Evolutionary conservation across 495 filamentous ascomycete genomes (phyloP).

Genomic region (Aspergillus incahuasiensis): DNA sequence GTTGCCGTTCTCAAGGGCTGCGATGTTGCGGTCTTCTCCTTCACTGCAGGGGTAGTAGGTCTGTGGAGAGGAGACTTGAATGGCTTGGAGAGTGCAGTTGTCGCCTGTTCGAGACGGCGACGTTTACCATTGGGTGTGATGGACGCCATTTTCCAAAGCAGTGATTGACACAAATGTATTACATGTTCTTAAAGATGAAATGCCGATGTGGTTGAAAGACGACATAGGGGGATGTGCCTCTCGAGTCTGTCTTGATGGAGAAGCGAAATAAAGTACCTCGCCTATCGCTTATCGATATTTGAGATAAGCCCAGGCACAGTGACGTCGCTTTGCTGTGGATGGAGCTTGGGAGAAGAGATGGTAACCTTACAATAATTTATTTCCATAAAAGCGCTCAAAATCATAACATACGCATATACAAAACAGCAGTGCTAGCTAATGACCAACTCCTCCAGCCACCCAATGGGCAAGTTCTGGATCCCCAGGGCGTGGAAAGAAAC

Average conservation of each 20-base stretch:
- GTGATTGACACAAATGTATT: not conserved
- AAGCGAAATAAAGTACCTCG: not conserved
- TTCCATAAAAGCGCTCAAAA: slow-evolving; percentile 1
- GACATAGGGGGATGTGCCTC: not conserved
- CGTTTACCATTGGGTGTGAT: slow-evolving; percentile 40
- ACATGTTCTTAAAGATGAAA: not conserved
- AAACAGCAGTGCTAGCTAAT: slow-evolving; percentile 38
- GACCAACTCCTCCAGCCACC: slow-evolving; percentile 71
- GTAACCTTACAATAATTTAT: not conserved
- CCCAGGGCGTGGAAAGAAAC: slow-evolving; percentile 66
- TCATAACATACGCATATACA: slow-evolving; percentile 15
- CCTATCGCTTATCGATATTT: not conserved
- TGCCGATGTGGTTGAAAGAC: not conserved
- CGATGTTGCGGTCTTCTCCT: slow-evolving; percentile 8
- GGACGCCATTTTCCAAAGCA: slow-evolving; percentile 18
- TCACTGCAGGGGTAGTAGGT: slow-evolving; percentile 15
- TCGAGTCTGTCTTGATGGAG: too few species aligned
- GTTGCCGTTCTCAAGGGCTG: slow-evolving; percentile 6
- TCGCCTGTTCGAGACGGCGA: slow-evolving; percentile 48
- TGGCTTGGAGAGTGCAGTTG: slow-evolving; percentile 53
- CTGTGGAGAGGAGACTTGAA: slow-evolving; percentile 63
- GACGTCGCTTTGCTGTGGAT: not conserved
- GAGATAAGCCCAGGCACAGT: not conserved
- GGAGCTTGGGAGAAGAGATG: too few species aligned
- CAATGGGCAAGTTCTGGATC: slow-evolving; percentile 70